phyloP scores from a whole-genome alignment of 495 filamentous ascomycete genomes.

The Penicillium bialowiezense region DNA sequence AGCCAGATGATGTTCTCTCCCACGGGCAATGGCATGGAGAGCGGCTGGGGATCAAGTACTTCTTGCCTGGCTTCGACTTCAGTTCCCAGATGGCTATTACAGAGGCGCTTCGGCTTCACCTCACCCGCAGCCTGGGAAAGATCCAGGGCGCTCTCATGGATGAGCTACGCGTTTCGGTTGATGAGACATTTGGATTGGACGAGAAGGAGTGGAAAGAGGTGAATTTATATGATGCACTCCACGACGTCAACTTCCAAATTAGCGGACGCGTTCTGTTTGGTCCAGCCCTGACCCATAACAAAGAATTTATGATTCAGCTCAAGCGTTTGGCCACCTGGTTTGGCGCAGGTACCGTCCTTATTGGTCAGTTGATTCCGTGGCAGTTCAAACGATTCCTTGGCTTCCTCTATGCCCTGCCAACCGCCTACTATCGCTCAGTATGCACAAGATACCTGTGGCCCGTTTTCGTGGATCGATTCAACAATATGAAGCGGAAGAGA shows the following conservation, averaged over 20 bases:
- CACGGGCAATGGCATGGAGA: neutral
- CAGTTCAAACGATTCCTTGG: neutral
- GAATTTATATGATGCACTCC: neutral
- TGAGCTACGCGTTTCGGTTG: neutral
- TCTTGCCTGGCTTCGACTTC: neutral
- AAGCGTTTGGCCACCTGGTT: neutral
- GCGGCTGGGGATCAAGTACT: neutral
- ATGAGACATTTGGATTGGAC: neutral
- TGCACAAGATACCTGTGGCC: neutral
- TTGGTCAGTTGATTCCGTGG: neutral
- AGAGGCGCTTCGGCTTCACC: neutral
- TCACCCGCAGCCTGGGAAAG: neutral
- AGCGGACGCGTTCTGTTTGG: neutral
- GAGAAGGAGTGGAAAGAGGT: neutral
- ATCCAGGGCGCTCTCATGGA: neutral
- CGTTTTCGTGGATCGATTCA: neutral
- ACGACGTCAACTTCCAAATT: neutral
- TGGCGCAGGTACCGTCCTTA: neutral
- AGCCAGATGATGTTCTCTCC: neutral
- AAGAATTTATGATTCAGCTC: neutral
- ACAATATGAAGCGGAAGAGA: neutral
- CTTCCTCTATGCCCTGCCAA: neutral
- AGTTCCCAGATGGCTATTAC: neutral
- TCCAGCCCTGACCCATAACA: neutral
- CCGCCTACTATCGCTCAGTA: neutral